Base-by-base conservation (phyloP, 2,329 filamentous ascomycete genomes). In the Alternaria triticimaculans region DNA sequence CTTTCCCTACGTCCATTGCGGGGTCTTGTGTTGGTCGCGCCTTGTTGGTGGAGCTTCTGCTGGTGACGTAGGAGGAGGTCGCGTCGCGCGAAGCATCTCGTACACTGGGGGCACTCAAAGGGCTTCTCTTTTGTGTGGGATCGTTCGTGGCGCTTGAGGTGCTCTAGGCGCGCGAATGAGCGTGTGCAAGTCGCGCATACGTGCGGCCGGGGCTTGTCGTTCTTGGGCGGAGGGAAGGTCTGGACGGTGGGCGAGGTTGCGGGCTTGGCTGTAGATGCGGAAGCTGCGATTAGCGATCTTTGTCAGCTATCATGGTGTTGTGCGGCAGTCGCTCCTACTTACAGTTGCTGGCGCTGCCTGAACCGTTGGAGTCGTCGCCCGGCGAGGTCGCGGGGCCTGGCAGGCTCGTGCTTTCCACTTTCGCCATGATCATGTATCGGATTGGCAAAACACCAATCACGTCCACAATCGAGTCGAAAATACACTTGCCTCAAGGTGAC, bases 121-220 rank as follows among this genome's bases (percentile, higher is more conserved):
- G 96, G 96, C 85, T 99, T 99, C 83, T 99, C 94, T 80, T 99
- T 97, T 48, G 94, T 97, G 79, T 97, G 94, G n/a, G 94, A 97
- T 66, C 96, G 89, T 83, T 98, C 96, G 81, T 99, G 96, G 65
- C 96, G 91, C 84, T 99, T 99, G 71, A 99, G 84, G 80, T 99
- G 96, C 83, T 99, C 96, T 73, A 99, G 84, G 65, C 96, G 90
- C 62, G 96, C 96, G 80, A 99, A 99, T 30, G 93, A 97, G 69
- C 96, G 90, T 75, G 90, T 88, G 81, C 96, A 99, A 51, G 94
- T 98, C 44, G 86, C 89, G 84, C 96, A 99, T 64, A 97, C 90
- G 82, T 99, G 96, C 69, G 96, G 96, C 68, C 95, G 89, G 60
- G 96, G 96, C 84, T 98, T 99, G 82, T 99, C 96, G 67, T 94